phyloP scores from a whole-genome alignment of 441 rosid genomes.

The Gossypium lobatum region DNA sequence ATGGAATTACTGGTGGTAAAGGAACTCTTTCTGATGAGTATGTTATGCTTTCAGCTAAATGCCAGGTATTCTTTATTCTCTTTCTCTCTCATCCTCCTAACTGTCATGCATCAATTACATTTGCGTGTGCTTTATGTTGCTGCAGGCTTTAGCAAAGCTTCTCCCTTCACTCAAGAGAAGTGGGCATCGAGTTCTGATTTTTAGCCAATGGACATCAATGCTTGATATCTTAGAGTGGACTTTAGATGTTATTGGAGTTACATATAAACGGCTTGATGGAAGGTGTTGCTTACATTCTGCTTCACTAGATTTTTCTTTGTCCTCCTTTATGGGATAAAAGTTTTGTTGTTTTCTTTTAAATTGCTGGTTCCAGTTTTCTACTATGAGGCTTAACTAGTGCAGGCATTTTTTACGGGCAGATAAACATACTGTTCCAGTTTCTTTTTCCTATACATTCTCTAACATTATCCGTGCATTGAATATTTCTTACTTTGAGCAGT shows the following conservation, averaged over 20 bases:
- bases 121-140: conserved; percentile 1
- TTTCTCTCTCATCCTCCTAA: background rate
- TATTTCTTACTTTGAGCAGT: conserved; percentile 31
- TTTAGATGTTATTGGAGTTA: conserved; percentile 76
- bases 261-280: conserved; percentile 88
- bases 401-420: background rate
- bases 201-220: conserved; percentile 98
- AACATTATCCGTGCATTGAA: background rate
- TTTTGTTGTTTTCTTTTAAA: background rate
- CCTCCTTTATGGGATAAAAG: background rate
- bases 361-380: background rate
- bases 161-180: conserved; percentile 62
- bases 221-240: conserved; percentile 96
- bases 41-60: conserved; percentile 90
- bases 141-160: conserved; percentile 75
- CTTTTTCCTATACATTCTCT: background rate
- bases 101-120: background rate
- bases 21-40: conserved; percentile 79
- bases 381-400: background rate
- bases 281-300: conserved; percentile 40
- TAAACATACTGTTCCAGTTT: background rate
- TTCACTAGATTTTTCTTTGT: background rate
- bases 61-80: conserved; percentile 44
- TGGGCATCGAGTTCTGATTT: conserved; percentile 83
- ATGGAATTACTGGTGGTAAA: conserved; percentile 48